Base-by-base conservation (phyloP, 2,329 filamentous ascomycete species). In the Rugonectria rugulosa region DNA sequence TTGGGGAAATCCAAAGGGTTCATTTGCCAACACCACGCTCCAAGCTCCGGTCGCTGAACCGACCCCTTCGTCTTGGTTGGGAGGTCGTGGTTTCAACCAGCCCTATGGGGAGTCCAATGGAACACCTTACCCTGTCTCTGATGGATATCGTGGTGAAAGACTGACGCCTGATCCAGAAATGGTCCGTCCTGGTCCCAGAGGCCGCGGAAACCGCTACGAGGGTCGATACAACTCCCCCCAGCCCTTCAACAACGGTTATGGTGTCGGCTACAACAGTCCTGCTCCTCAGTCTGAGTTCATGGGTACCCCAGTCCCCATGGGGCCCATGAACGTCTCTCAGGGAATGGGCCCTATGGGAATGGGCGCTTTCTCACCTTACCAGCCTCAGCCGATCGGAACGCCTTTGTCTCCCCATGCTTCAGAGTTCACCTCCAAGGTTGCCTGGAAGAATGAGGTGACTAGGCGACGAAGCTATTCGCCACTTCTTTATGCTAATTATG, bases 341-440 rank as follows among this genome's bases (percentile, higher is more conserved):
- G 70, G 71, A 31, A 71, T 73, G 32, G 65, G 69, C 21, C 67
- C 71, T 9, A 73, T 79, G 68, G 74, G 73, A 19, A 68, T 80
- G 68, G 63, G 73, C 12, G 73, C 76, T 72, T 84, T 75, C 60
- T 73, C 78, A 48, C 64, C 74, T 34, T 87, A 83, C 64, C 81
- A 81, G 59, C 80, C 81, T 63, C 83, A 83, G 60, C 77, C 84
- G 21, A 79, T 84, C 58, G 84, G 86, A 21, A 90, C 87, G 15
- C 80, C 87, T 7, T 78, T 92, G 36, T 91, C 89, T 15, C 88
- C 89, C 11, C 86, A 90, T 62, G 89, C 89, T 21, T 87, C 84
- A 5, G 89, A 92, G 68, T 92, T 92, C 64, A 90, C 86, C 11
- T 83, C 86, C 4, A 75, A 77, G 21, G 73, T 69, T 48, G 70